phyloP scores from a whole-genome alignment of 2,329 filamentous ascomycete genomes.

The Ophiocordyceps camponoti-leonardi region DNA sequence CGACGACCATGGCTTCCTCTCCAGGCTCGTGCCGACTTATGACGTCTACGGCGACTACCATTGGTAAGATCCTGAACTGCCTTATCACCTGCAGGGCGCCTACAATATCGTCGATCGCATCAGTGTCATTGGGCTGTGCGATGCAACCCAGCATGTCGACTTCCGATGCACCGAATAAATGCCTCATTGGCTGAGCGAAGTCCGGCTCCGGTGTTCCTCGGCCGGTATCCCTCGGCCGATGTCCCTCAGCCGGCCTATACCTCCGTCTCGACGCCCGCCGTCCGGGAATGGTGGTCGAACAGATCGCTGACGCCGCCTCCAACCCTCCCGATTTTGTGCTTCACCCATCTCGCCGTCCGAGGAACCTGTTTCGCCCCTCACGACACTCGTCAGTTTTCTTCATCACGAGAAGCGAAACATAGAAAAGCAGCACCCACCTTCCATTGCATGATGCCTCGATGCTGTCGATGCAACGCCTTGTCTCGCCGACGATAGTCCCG shows the following conservation, averaged over 20 bases:
- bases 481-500: conserved; percentile 43
- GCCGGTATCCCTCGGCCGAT: background rate
- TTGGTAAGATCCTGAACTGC: too few relatives aligned
- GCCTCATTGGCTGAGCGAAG: too few relatives aligned
- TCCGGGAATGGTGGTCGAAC: conserved; percentile 42
- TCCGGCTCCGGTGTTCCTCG: background rate
- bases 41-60: too few relatives aligned
- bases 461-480: conserved; percentile 44
- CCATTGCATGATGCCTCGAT: conserved; percentile 62
- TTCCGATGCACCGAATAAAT: too few relatives aligned
- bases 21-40: too few relatives aligned
- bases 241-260: conserved; percentile 24
- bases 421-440: conserved; percentile 13
- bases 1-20: too few relatives aligned
- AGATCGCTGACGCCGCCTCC: conserved; percentile 38
- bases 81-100: too few relatives aligned
- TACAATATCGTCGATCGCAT: too few relatives aligned
- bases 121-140: too few relatives aligned
- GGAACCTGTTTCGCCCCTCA: conserved; percentile 12
- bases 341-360: conserved; percentile 31
- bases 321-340: conserved; percentile 36
- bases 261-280: conserved; percentile 49
- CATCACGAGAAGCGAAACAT: background rate
- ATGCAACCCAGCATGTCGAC: too few relatives aligned
- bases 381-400: conserved; percentile 1